Evolutionary conservation across 495 filamentous ascomycete genomes (phyloP).

Genomic region (Ascobolus immersus): DNA sequence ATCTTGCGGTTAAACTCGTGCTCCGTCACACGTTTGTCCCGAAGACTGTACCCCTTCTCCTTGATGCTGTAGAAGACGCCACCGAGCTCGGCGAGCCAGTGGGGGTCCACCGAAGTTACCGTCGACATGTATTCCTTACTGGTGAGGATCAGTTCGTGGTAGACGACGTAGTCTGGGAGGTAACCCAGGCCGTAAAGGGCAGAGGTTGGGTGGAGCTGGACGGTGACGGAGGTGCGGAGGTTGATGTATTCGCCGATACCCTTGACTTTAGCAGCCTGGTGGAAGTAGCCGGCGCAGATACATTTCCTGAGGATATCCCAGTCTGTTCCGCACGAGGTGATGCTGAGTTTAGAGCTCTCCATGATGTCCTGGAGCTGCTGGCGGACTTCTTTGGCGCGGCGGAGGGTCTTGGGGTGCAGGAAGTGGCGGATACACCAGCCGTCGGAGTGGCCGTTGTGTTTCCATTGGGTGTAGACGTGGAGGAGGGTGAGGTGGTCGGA

Average conservation of each 20-base stretch:
- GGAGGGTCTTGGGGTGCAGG: constrained; percentile 70
- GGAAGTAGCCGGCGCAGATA: constrained; percentile 93
- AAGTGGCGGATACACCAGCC: constrained; percentile 85
- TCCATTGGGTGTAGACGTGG: constrained; percentile 92
- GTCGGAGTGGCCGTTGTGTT: constrained; percentile 67
- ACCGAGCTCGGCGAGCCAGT: constrained; percentile 92
- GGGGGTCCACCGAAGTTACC: constrained; percentile 86
- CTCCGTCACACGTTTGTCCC: constrained; percentile 73
- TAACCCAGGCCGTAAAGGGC: constrained; percentile 81
- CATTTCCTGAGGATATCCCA: constrained; percentile 92
- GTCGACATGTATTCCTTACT: constrained; percentile 97
- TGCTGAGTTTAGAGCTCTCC: constrained; percentile 70
- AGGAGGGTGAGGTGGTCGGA: constrained; percentile 90
- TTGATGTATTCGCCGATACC: constrained; percentile 96
- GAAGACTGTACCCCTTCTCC: constrained; percentile 84
- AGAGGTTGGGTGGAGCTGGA: constrained; percentile 81
- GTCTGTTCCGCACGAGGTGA: constrained; percentile 78
- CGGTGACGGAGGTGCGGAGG: constrained; percentile 73
- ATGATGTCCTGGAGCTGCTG: constrained; percentile 89
- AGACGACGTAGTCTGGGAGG: constrained; percentile 89
- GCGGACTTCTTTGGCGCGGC: constrained; percentile 75
- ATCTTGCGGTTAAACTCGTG: constrained; percentile 84
- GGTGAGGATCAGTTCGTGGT: constrained; percentile 93
- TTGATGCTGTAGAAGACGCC: constrained; percentile 98
- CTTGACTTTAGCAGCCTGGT: constrained; percentile 92